Evolutionary conservation across 495 filamentous ascomycete genomes (phyloP).

Genomic region (Aspergillus saccharolyticus): DNA sequence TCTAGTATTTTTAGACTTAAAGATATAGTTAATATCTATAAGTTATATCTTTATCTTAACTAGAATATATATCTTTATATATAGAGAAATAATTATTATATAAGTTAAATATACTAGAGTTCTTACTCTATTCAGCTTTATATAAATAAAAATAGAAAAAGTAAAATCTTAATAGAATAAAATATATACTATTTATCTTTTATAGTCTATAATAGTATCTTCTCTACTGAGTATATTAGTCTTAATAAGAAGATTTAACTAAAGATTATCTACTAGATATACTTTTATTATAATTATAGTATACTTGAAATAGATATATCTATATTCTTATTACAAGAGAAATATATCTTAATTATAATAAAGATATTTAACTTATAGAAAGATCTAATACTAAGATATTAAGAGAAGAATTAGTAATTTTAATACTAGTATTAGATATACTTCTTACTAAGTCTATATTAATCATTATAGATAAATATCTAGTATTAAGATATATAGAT

Average conservation of each 20-base stretch:
- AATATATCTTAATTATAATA: neutral
- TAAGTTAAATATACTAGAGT: neutral
- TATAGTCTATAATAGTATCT: neutral
- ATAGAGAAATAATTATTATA: neutral
- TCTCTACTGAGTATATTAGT: neutral
- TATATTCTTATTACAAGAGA: neutral
- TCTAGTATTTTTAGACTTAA: neutral
- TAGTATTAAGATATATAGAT: neutral
- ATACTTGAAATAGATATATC: neutral
- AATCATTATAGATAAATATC: neutral
- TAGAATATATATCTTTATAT: neutral
- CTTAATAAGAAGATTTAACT: neutral
- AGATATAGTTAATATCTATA: neutral
- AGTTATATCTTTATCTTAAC: neutral
- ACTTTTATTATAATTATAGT: neutral
- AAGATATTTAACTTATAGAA: neutral
- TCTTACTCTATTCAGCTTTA: neutral
- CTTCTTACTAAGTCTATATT: neutral
- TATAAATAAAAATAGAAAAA: neutral
- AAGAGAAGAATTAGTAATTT: neutral
- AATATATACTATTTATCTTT: neutral
- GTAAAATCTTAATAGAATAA: neutral
- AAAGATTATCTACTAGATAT: neutral
- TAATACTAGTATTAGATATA: neutral
- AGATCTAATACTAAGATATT: neutral